Evolutionary conservation across 495 filamentous ascomycete genomes (phyloP).

Genomic region (Rostrohypoxylon terebratum): DNA sequence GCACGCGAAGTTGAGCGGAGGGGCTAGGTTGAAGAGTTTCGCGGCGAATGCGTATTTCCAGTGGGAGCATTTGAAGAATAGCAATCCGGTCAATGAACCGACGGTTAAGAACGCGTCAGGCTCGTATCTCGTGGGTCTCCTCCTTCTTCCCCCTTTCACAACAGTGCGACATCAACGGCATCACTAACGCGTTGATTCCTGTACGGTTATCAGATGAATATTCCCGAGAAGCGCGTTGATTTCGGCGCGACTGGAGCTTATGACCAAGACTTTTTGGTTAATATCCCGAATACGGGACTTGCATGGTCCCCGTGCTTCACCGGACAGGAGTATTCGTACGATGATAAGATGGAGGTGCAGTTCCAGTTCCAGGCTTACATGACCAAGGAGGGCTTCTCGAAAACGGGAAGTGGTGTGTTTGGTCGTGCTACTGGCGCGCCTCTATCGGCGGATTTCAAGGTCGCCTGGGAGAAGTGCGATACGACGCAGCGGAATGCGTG

Average conservation of each 20-base stretch:
- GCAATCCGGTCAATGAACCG: constrained; percentile 6
- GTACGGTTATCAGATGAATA: constrained; percentile 20
- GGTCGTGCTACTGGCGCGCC: constrained; percentile 29
- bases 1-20: constrained; percentile 31
- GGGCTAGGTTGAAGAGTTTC: constrained; percentile 33
- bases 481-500: constrained; percentile 34
- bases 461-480: constrained; percentile 40
- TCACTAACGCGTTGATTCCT: not conserved
- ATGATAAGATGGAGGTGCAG: constrained; percentile 42
- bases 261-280: constrained; percentile 31
- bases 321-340: constrained; percentile 38
- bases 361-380: constrained; percentile 43
- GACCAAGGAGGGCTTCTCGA: constrained; percentile 36
- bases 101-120: constrained; percentile 38
- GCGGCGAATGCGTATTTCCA: constrained; percentile 40
- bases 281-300: constrained; percentile 26
- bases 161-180: not conserved
- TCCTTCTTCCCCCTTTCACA: not conserved
- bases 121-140: constrained; percentile 28
- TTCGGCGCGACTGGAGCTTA: constrained; percentile 24
- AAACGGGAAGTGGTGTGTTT: constrained; percentile 32
- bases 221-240: constrained; percentile 27
- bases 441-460: constrained; percentile 30
- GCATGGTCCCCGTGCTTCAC: constrained; percentile 40
- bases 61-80: constrained; percentile 43